phyloP scores from a whole-genome alignment of 2,329 filamentous ascomycete genomes.

The Aspergillus uvarum region DNA sequence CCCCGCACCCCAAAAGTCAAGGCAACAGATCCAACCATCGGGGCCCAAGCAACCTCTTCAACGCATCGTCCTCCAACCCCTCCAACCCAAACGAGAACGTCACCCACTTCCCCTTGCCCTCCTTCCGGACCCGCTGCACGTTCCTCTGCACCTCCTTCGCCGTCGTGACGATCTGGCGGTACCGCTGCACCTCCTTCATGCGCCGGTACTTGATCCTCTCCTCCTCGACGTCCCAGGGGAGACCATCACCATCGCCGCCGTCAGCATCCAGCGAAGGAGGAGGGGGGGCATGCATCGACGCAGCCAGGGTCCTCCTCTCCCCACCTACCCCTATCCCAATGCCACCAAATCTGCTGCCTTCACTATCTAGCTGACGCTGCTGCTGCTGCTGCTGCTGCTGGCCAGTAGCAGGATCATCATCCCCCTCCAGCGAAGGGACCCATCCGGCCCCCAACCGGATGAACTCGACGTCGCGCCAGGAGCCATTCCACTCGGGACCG shows the following conservation, averaged over 20 bases:
- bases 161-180: constrained; percentile 26
- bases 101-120: constrained; percentile 42
- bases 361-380: background rate
- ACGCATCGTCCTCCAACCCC: constrained; percentile 18
- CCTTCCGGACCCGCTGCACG: constrained; percentile 32
- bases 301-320: constrained; percentile 12
- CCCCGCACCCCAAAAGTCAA: background rate
- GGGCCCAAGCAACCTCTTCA: constrained; percentile 19
- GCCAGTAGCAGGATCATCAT: background rate
- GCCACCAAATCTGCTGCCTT: background rate
- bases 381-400: background rate
- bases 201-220: constrained; percentile 34
- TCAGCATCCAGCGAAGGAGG: too few species aligned
- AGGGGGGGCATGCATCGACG: constrained; percentile 25
- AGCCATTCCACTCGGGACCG: constrained; percentile 47
- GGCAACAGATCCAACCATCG: constrained; percentile 14
- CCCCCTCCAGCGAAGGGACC: constrained; percentile 29
- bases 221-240: constrained; percentile 33
- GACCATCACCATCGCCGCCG: background rate
- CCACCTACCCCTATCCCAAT: background rate
- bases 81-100: constrained; percentile 35
- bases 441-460: constrained; percentile 45
- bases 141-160: constrained; percentile 34
- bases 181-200: constrained; percentile 33
- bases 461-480: constrained; percentile 47